These are phyloP conservation scores for Lizonia empirigonia DNA, from an alignment of 2,329 filamentous ascomycete species.

Conservation along the genomic window DNA sequence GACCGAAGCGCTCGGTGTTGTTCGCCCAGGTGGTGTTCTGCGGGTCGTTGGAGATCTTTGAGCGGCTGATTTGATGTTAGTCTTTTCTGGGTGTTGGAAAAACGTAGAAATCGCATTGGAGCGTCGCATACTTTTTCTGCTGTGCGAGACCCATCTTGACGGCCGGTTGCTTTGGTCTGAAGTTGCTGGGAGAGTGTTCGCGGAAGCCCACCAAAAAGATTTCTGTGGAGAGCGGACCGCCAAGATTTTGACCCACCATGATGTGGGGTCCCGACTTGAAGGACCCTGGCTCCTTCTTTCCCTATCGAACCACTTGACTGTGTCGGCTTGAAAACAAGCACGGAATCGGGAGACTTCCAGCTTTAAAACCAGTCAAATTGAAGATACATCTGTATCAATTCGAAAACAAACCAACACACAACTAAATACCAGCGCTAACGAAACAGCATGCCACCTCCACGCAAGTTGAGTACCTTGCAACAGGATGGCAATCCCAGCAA, in stretches of 20 bases:
- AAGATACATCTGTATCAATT: conserved; percentile 6
- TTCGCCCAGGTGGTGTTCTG: conserved; percentile 95
- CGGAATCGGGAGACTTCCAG: not conserved
- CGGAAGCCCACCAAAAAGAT: conserved; percentile 22
- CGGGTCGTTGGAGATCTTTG: conserved; percentile 85
- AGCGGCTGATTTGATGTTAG: conserved; percentile 52
- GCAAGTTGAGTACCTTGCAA: conserved; percentile 16
- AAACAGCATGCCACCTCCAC: conserved; percentile 23
- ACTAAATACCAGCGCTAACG: conserved; percentile 27
- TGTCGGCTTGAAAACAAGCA: not conserved
- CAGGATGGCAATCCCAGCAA: conserved; percentile 16
- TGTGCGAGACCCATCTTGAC: conserved; percentile 70
- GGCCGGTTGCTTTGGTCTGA: conserved; percentile 8
- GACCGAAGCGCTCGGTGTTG: conserved; percentile 81
- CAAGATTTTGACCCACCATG: conserved; percentile 12
- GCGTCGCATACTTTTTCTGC: conserved; percentile 65
- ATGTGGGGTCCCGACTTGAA: not conserved
- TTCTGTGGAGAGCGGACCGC: conserved; percentile 35
- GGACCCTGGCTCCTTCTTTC: conserved; percentile 3
- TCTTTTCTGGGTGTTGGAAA: not conserved
- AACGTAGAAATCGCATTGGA: not conserved
- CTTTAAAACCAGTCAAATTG: not conserved
- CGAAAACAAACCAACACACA: not conserved
- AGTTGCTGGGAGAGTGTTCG: conserved; percentile 13
- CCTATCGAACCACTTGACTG: not conserved